phyloP scores from a whole-genome alignment of 2,329 filamentous ascomycete species.

The Sporothrix variecibatus region DNA sequence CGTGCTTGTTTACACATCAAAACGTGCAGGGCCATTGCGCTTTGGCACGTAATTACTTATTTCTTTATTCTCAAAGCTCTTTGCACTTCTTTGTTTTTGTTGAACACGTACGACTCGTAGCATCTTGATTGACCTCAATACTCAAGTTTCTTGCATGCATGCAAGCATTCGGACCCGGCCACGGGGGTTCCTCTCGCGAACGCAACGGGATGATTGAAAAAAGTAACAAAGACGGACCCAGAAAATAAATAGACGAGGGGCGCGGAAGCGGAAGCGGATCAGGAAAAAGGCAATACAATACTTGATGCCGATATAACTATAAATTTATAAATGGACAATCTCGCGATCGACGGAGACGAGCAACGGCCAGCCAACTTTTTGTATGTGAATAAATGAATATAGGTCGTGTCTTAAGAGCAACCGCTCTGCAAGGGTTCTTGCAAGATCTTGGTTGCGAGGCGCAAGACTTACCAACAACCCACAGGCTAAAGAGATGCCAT shows the following conservation, averaged over 20 bases:
- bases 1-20: not conserved
- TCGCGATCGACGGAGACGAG: not conserved
- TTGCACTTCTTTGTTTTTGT: not conserved
- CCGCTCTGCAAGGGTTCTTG: not conserved
- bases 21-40: no score
- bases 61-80: not conserved
- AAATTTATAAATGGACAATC: not conserved
- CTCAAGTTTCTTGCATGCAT: not conserved
- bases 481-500: slow-evolving; percentile 5
- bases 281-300: not conserved
- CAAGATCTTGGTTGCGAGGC: not conserved
- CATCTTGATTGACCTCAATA: not conserved
- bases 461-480: not conserved
- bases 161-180: not conserved
- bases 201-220: not conserved
- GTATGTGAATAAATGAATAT: not conserved
- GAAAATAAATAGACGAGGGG: slow-evolving; percentile 8
- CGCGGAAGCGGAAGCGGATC: slow-evolving; percentile 12
- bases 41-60: not conserved
- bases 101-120: not conserved
- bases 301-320: not conserved
- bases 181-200: slow-evolving; percentile 6
- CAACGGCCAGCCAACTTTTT: not conserved
- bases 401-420: not conserved
- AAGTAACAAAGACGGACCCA: not conserved